Percentiles rank a stretch among this genome's conserved stretches.
phyloP scores from a whole-genome alignment of 352 stramenopile genomes.

The Phytopythium litorale region DNA sequence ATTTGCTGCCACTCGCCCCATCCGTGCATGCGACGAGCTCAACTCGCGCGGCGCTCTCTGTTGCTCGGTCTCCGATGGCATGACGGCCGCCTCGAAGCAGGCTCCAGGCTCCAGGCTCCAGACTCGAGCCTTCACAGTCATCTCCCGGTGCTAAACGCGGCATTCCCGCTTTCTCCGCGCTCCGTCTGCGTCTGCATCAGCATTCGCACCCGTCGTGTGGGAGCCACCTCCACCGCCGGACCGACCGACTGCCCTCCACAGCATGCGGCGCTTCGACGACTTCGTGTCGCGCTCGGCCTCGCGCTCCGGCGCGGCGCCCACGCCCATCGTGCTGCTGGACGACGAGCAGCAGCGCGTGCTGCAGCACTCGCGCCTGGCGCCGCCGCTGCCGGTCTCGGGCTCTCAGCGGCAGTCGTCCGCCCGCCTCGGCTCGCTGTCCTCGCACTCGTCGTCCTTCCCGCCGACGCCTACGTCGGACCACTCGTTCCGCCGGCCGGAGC shows the following conservation, averaged over 20 bases:
- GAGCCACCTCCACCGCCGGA: too few relatives aligned
- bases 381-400: neutral
- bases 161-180: neutral
- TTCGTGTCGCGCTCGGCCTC: constrained; percentile 6
- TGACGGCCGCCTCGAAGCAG: too few relatives aligned
- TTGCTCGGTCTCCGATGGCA: neutral
- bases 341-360: constrained; percentile 54
- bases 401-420: constrained; percentile 2
- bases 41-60: neutral
- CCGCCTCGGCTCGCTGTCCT: constrained; percentile 13
- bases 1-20: neutral
- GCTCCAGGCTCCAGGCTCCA: neutral
- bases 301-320: neutral
- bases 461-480: constrained; percentile 26
- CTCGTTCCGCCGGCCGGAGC: constrained; percentile 5
- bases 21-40: neutral
- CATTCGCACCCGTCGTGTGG: neutral
- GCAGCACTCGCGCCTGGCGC: constrained; percentile 3
- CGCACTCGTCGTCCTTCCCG: constrained; percentile 22
- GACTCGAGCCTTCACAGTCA: too few relatives aligned
- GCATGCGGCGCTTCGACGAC: constrained; percentile 12
- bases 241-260: neutral
- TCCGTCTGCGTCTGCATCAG: neutral
- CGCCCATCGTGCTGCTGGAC: constrained; percentile 41
- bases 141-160: neutral